These are phyloP conservation scores for Phytophthora pistaciae DNA, from an alignment of 352 stramenopile species.

Conservation along the genomic window DNA sequence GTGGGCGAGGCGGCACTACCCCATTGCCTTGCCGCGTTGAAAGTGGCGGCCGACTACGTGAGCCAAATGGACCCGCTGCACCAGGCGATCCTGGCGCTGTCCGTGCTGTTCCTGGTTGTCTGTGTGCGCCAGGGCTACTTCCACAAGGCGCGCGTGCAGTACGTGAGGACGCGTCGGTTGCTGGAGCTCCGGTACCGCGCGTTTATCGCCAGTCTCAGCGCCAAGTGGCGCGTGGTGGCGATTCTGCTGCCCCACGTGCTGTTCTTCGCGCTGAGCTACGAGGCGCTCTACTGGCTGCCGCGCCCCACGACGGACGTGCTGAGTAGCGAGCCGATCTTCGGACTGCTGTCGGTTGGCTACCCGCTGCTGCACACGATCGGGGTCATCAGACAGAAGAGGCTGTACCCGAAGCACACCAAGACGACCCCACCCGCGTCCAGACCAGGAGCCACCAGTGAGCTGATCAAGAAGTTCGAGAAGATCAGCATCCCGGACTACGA, in stretches of 20 bases:
- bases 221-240: slow-evolving; percentile 69
- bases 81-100: slow-evolving; percentile 50
- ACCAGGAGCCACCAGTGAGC: slow-evolving; percentile 19
- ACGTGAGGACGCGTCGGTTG: slow-evolving; percentile 53
- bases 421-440: slow-evolving; percentile 14
- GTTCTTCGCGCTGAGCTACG: slow-evolving; percentile 71
- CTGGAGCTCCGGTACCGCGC: slow-evolving; percentile 70
- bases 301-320: slow-evolving; percentile 55
- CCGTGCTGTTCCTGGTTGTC: slow-evolving; percentile 45
- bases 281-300: slow-evolving; percentile 65
- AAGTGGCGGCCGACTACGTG: slow-evolving; percentile 52
- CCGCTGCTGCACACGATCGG: slow-evolving; percentile 74
- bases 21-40: slow-evolving; percentile 57
- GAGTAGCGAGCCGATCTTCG: slow-evolving; percentile 64
- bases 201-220: slow-evolving; percentile 76
- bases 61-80: slow-evolving; percentile 68
- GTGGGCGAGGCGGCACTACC: slow-evolving; percentile 71
- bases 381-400: slow-evolving; percentile 62
- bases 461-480: slow-evolving; percentile 45
- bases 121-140: slow-evolving; percentile 80
- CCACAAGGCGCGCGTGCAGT: slow-evolving; percentile 57
- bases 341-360: slow-evolving; percentile 70
- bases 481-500: slow-evolving; percentile 53
- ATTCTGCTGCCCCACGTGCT: slow-evolving; percentile 75
- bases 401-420: slow-evolving; percentile 48